Conservation (phyloP, 352 stramenopile genomes). For the Thraustotheca clavata region DNA sequence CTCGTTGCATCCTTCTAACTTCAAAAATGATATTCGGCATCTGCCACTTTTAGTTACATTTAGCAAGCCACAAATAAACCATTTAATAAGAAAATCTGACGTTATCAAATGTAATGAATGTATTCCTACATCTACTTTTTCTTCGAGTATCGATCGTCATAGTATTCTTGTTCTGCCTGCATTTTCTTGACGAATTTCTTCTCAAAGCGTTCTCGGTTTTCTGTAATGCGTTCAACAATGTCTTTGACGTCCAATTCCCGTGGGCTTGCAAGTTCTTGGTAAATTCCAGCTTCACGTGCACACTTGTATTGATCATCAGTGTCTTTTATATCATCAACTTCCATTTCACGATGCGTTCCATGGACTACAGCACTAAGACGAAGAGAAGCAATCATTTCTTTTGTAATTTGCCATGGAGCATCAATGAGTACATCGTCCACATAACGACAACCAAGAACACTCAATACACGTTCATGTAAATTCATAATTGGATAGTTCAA, state of each 20-base stretch:
- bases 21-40: too few relatives aligned
- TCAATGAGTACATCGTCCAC: conserved; percentile 98
- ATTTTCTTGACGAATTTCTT: conserved; percentile 92
- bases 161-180: conserved; percentile 90
- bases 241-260: conserved; percentile 75
- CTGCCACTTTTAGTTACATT: too few relatives aligned
- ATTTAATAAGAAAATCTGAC: too few relatives aligned
- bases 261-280: conserved; percentile 65
- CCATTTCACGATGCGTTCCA: conserved; percentile 64
- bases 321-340: conserved; percentile 44
- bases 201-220: conserved; percentile 85
- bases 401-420: conserved; percentile 91
- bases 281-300: conserved; percentile 72
- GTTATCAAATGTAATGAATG: too few relatives aligned
- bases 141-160: conserved; percentile 81
- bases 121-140: conserved; percentile 43
- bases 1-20: too few relatives aligned
- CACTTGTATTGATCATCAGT: conserved; percentile 75
- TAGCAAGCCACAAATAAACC: too few relatives aligned
- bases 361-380: conserved; percentile 78
- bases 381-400: conserved; percentile 94
- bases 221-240: conserved; percentile 84
- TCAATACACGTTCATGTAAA: conserved; percentile 96
- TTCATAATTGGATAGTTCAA: conserved; percentile 97
- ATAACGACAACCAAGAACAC: conserved; percentile 93